Base-by-base conservation (phyloP, 2,329 filamentous ascomycete species). In the Fusarium pseudocircinatum region DNA sequence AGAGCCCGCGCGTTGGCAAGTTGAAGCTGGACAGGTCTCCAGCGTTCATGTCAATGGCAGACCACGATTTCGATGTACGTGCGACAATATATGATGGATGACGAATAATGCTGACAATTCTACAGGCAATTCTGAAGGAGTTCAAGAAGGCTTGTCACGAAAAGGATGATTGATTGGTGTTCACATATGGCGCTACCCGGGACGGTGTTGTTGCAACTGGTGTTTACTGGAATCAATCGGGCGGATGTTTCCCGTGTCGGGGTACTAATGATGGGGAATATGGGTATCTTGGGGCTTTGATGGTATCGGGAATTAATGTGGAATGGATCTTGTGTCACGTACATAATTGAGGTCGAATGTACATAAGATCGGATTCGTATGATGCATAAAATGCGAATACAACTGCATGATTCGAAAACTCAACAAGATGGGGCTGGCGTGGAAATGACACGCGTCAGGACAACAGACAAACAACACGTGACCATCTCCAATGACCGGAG, bases 1-100 rank as follows among this genome's bases (percentile, higher is more conserved):
- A 82, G 49, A 91, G 88, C 72, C 90, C 90, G 1, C 80, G 89
- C 2, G 83, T 89, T 2, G 83, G 80, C 10, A 78, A 81, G 42
- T 77, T 89, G 59, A 88, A 85, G 75, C 72, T 91, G 37, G 81
- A 84, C 18, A 86, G 81, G 57, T 78, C 78, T 13, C 39, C 67
- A 0, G 82, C 87, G 0, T 91, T 90, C 75, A 85, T 84, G 50
- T 88, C 85, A 8, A 83, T 91, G 81, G 85, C 83, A 32, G 84
- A 89, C 63, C 87, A 89, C 61, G 83, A 87, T 37, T 91, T 90
- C 50, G 79, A 82, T 74, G 85, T 88, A 58, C 47, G 77, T 70
- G 39, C 16, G 34, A 36, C 24, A 9, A 16, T 15, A 18, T 4
- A 7, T 40, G 5, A 9, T 24, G n/a, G 5, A 9, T 24, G n/a